Evolutionary conservation across 805 yeast species (phyloP).

Genomic region (Wickerhamiella parazyma): DNA sequence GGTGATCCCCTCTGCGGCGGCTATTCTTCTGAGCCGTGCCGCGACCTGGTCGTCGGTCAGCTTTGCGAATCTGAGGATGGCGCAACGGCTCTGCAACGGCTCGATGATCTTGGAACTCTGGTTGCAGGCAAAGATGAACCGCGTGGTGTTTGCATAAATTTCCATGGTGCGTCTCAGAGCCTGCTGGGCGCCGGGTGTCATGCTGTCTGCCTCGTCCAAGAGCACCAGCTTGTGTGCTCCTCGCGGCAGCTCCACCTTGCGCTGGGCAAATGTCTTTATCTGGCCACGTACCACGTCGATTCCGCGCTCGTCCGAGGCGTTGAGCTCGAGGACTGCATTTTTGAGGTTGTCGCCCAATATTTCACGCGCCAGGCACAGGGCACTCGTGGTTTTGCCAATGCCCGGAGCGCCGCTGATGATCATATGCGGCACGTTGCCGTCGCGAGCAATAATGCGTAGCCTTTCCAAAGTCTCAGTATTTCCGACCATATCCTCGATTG

Average conservation of each 20-base stretch:
- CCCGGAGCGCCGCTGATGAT: constrained; percentile 92
- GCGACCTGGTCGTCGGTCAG: constrained; percentile 76
- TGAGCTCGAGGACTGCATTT: constrained; percentile 82
- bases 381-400: constrained; percentile 91
- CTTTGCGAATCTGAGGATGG: constrained; percentile 73
- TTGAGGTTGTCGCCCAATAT: constrained; percentile 57
- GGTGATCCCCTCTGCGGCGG: constrained; percentile 55
- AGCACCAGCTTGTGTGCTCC: constrained; percentile 90
- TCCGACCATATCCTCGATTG: constrained; percentile 78
- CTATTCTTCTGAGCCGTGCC: constrained; percentile 57
- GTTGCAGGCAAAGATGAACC: constrained; percentile 98
- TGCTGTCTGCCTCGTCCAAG: constrained; percentile 89
- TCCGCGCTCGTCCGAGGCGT: constrained; percentile 96
- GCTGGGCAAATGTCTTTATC: constrained; percentile 92
- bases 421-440: constrained; percentile 95
- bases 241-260: constrained; percentile 71
- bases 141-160: constrained; percentile 82
- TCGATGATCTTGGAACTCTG: constrained; percentile 90
- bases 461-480: constrained; percentile 82
- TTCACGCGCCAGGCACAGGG: constrained; percentile 78
- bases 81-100: constrained; percentile 93
- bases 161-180: constrained; percentile 94
- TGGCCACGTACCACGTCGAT: constrained; percentile 90
- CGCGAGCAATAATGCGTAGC: constrained; percentile 67
- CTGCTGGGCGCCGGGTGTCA: constrained; percentile 96